phyloP scores from a whole-genome alignment of 768 basidiomycete genomes.

The Dentipellis fragilis region DNA sequence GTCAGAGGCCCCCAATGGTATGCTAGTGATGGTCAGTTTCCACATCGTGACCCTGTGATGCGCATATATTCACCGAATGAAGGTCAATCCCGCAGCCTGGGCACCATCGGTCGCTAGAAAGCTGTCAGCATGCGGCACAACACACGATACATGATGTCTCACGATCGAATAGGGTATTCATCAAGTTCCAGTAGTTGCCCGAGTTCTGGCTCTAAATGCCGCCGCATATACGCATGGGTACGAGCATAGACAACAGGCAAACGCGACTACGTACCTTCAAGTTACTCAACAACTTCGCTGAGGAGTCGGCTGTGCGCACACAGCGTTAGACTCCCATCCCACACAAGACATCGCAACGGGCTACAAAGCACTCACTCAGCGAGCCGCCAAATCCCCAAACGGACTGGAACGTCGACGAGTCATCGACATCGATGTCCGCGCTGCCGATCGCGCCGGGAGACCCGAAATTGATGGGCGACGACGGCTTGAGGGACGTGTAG shows the following conservation, averaged over 20 bases:
- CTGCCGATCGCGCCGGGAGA: conserved; percentile 14
- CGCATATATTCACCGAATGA: conserved; percentile 14
- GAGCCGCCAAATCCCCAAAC: conserved; percentile 19
- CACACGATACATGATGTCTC: neutral
- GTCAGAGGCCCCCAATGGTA: conserved; percentile 25
- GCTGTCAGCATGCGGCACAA: neutral
- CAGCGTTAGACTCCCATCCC: neutral
- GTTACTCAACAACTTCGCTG: conserved; percentile 16
- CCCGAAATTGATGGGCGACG: conserved; percentile 15
- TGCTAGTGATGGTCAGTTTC: conserved; percentile 20
- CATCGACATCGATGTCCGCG: conserved; percentile 16
- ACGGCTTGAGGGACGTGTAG: conserved; percentile 7
- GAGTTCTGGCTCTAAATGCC: conserved; percentile 15
- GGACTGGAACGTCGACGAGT: conserved; percentile 12
- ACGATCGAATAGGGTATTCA: conserved; percentile 22
- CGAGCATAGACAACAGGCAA: neutral
- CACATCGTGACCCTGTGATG: neutral
- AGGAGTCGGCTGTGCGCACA: conserved; percentile 18
- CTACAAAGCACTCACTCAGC: conserved; percentile 12
- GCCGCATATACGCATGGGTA: neutral
- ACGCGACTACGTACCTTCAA: conserved; percentile 14
- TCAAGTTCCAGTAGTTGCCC: conserved; percentile 19
- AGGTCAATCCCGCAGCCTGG: conserved; percentile 21
- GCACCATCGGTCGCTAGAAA: conserved; percentile 18
- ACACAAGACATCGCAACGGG: neutral